Evolutionary conservation across 2,329 filamentous ascomycete species (phyloP).

Genomic region (Thielaviopsis punctulata): DNA sequence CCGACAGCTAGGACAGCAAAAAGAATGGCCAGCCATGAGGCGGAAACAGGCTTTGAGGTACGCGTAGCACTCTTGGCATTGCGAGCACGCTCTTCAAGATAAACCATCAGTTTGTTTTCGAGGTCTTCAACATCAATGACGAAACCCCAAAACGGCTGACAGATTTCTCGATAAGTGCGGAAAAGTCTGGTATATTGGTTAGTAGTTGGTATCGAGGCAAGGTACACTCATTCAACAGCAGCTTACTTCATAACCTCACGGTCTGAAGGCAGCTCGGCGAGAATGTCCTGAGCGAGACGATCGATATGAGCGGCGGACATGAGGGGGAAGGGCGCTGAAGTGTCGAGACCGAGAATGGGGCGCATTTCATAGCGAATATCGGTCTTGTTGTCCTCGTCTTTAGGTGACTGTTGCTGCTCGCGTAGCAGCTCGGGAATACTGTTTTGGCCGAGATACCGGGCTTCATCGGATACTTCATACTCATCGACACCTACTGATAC

Average conservation of each 20-base stretch:
- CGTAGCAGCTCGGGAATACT: constrained; percentile 49
- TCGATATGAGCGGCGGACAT: constrained; percentile 48
- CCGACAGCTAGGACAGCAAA: constrained; percentile 49
- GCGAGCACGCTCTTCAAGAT: constrained; percentile 45
- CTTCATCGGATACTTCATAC: constrained; percentile 34
- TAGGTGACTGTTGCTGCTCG: constrained; percentile 36
- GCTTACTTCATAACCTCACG: constrained; percentile 49
- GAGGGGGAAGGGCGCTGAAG: constrained; percentile 47
- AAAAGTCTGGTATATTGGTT: constrained; percentile 31
- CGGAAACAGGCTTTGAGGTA: constrained; percentile 35
- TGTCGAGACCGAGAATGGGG: constrained; percentile 47
- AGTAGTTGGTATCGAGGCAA: background rate
- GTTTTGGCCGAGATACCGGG: constrained; percentile 48
- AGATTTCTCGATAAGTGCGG: constrained; percentile 48
- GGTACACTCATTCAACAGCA: background rate
- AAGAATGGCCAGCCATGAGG: constrained; percentile 48
- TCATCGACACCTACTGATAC: constrained; percentile 25
- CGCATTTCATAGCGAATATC: constrained; percentile 48
- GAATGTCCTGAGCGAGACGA: constrained; percentile 41
- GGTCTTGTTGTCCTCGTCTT: constrained; percentile 32
- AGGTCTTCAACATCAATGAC: constrained; percentile 49
- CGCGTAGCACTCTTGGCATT: constrained; percentile 31
- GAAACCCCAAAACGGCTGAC: constrained; percentile 51
- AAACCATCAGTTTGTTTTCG: constrained; percentile 46
- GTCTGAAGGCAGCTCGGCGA: constrained; percentile 43